Conservation (phyloP, 768 basidiomycete genomes). For the Phanerodontia chrysosporium region DNA sequence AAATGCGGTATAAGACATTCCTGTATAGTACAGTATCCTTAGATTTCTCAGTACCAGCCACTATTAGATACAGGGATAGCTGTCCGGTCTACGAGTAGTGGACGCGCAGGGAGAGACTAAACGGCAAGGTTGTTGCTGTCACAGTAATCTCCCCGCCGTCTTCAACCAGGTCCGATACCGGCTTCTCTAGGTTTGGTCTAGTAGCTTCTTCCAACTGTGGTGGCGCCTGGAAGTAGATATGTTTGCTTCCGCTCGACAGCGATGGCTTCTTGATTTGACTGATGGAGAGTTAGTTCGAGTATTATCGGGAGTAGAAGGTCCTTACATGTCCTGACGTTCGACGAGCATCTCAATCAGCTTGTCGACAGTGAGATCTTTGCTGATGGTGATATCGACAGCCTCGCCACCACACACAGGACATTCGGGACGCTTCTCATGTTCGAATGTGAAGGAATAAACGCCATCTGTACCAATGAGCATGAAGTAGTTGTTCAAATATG, state of each 20-base stretch:
- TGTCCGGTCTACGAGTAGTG: slow-evolving; percentile 42
- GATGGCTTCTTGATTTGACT: slow-evolving; percentile 99
- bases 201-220: slow-evolving; percentile 87
- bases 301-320: slow-evolving; percentile 9
- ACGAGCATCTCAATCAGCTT: slow-evolving; percentile 81
- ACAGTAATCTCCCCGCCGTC: slow-evolving; percentile 80
- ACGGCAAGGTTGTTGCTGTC: slow-evolving; percentile 85
- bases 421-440: slow-evolving; percentile 87
- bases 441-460: slow-evolving; percentile 95
- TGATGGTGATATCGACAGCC: slow-evolving; percentile 68
- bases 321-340: slow-evolving; percentile 89
- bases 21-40: too few relatives aligned
- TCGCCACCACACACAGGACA: slow-evolving; percentile 98
- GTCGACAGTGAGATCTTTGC: slow-evolving; percentile 75
- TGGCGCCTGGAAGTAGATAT: slow-evolving; percentile 91
- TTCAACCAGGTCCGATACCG: slow-evolving; percentile 73
- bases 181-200: slow-evolving; percentile 86
- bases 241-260: slow-evolving; percentile 67
- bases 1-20: too few relatives aligned
- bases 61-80: not conserved
- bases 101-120: slow-evolving; percentile 70
- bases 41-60: too few relatives aligned
- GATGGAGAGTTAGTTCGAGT: not conserved
- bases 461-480: slow-evolving; percentile 97
- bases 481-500: slow-evolving; percentile 95